phyloP scores from a whole-genome alignment of 2,329 filamentous ascomycete genomes.

The Coniella lustricola region DNA sequence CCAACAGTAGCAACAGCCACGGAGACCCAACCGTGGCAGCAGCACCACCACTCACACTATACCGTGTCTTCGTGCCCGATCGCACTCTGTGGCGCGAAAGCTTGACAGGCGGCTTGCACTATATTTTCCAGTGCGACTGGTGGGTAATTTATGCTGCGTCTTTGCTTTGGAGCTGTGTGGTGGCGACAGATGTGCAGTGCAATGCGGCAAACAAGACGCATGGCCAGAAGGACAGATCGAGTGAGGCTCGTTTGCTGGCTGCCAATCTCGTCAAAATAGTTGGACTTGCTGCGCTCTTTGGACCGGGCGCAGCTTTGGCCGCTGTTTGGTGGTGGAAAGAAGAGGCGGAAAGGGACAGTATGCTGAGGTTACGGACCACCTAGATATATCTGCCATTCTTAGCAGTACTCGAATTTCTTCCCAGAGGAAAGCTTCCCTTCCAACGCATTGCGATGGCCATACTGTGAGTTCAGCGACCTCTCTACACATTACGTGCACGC shows the following conservation, averaged over 20 bases:
- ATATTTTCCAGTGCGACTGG: conserved; percentile 2
- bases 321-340: conserved; percentile 2
- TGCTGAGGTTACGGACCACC: background rate
- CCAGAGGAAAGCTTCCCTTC: too few relatives aligned
- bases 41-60: background rate
- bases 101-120: background rate
- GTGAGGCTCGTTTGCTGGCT: background rate
- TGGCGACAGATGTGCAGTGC: background rate
- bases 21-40: too few relatives aligned
- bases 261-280: background rate
- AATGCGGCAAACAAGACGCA: background rate
- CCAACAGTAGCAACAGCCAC: too few relatives aligned
- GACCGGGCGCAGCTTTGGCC: background rate
- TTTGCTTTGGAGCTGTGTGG: background rate
- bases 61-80: background rate
- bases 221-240: background rate
- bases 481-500: background rate
- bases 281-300: background rate
- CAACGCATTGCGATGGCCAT: too few relatives aligned
- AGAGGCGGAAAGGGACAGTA: background rate
- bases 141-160: background rate
- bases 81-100: background rate
- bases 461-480: background rate
- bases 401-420: too few relatives aligned
- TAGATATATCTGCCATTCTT: background rate